Base-by-base conservation (phyloP, 2,329 filamentous ascomycete genomes). In the Dothideomycetidae sp. region DNA sequence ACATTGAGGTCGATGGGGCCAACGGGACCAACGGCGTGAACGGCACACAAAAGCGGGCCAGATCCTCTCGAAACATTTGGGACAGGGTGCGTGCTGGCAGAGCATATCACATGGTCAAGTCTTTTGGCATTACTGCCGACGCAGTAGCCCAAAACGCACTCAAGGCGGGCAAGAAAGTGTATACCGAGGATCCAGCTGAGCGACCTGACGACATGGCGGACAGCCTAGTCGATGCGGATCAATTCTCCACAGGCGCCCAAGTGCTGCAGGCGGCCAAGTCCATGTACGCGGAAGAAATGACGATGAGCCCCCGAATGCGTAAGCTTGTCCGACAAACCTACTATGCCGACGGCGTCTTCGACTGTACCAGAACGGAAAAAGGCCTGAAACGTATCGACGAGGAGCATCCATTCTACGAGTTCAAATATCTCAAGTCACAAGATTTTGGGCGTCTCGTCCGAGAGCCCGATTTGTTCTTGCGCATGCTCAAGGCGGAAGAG, bases 401-500 rank as follows among this genome's bases (percentile, higher is more conserved):
- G 44, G 77, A 90, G 15, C 86, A 96, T 52, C 84, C 85, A 0
- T 96, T 92, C 58, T 96, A 96, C 55, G 90, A 96, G 58, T 83
- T 98, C 64, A 93, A 98, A 59, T 98, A 98, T 50, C 68, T 98
- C 13, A 76, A 84, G 46, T 85, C 90, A 50, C 86, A 94, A 58
- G 81, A 82, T 5, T 80, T 94, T 43, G 66, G 67, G 29, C 81
- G 90, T 47, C 72, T 96, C 42, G 80, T 84, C 2, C 74, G 76
- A 36, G 77, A 81, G 37, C 90, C 90, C 1, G 86, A 94, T 46
- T 67, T 93, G 16, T 98, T 90, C 55, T 64, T 98, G 39, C 88
- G 92, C 61, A 98, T 98, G 90, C 75, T 96, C 57, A 92, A 85
- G 56, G 90, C 90, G 2, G 90, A 98, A 57, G 81, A 90, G 50